These are phyloP conservation scores for Syzygium grande DNA, from an alignment of 345 rosid genomes.

Conservation along the genomic window DNA sequence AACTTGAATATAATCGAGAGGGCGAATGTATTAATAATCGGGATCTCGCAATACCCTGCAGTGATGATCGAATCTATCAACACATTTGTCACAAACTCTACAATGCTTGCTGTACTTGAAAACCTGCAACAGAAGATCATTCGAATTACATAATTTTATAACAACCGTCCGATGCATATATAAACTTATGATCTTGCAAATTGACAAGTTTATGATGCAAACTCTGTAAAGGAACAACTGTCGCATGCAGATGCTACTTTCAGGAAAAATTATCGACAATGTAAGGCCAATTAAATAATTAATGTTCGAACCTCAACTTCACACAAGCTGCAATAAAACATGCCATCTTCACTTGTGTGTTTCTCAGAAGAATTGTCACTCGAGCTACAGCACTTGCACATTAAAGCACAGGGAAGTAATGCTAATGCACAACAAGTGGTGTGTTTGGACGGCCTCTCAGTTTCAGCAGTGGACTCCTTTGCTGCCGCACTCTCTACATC, in stretches of 20 bases:
- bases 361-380: constrained; percentile 59
- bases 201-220: not conserved
- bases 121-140: constrained; percentile 39
- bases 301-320: constrained; percentile 72
- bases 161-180: not conserved
- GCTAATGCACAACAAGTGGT: constrained; percentile 26
- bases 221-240: not conserved
- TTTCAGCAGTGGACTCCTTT: constrained; percentile 20
- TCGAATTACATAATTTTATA: not conserved
- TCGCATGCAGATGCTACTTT: not conserved
- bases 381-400: constrained; percentile 47
- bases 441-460: constrained; percentile 22
- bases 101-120: constrained; percentile 98
- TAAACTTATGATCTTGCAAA: not conserved
- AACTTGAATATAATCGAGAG: not conserved
- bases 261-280: not conserved
- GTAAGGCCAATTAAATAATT: not conserved
- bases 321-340: constrained; percentile 96
- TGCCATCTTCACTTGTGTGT: constrained; percentile 83
- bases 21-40: not conserved
- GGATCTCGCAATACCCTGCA: constrained; percentile 61
- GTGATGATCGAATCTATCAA: constrained; percentile 88
- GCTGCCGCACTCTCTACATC: constrained; percentile 18
- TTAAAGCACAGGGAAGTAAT: constrained; percentile 57
- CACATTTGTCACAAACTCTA: constrained; percentile 96